Evolutionary conservation across 2,329 filamentous ascomycete species (phyloP).

Genomic region (Verticillium zaregamsianum): DNA sequence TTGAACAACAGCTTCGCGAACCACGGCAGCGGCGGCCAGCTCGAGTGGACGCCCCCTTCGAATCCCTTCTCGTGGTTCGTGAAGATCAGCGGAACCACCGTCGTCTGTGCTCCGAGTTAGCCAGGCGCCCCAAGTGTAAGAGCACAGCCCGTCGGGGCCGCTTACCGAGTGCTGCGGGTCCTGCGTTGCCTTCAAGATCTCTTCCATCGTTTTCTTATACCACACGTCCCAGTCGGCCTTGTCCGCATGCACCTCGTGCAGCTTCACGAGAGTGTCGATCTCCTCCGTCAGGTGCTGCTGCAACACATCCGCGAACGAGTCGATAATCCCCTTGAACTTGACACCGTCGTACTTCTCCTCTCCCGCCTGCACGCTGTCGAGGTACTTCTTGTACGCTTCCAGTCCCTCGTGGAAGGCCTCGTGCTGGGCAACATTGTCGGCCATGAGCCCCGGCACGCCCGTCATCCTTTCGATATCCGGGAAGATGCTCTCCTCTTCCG

Average conservation of each 20-base stretch:
- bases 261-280: conserved; percentile 28
- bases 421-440: conserved; percentile 28
- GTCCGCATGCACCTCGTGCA: conserved; percentile 26
- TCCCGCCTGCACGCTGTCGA: conserved; percentile 20
- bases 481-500: conserved; percentile 28
- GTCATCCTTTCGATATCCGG: conserved; percentile 22
- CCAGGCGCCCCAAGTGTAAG: not conserved
- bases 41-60: conserved; percentile 15
- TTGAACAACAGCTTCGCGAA: conserved; percentile 21
- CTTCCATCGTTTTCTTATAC: conserved; percentile 15
- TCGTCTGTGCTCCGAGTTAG: not conserved
- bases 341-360: conserved; percentile 25
- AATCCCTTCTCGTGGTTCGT: conserved; percentile 20
- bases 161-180: conserved; percentile 16
- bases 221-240: conserved; percentile 28
- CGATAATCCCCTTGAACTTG: conserved; percentile 24
- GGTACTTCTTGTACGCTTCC: conserved; percentile 24
- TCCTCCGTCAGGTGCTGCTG: conserved; percentile 32
- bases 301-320: conserved; percentile 29
- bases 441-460: conserved; percentile 23
- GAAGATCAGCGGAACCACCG: conserved; percentile 15
- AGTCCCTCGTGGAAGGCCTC: conserved; percentile 27
- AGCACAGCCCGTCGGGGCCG: not conserved
- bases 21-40: conserved; percentile 22
- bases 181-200: conserved; percentile 12